Evolutionary conservation across 164 flowering plant genomes (phyloP).

Genomic region (Chimonanthus salicifolius): DNA sequence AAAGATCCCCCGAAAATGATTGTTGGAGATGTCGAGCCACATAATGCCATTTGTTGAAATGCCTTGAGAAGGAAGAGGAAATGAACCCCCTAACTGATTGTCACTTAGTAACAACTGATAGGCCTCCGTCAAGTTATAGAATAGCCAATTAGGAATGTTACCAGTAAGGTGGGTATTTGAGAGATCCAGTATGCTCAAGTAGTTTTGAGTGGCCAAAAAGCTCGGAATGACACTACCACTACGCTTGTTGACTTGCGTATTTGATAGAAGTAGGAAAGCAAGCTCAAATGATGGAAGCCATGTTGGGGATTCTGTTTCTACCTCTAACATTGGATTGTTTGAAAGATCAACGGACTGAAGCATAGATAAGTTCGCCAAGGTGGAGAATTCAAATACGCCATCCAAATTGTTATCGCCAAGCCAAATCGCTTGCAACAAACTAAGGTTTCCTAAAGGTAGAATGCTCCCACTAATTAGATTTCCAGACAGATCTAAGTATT

Average conservation of each 20-base stretch:
- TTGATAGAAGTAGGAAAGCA: not conserved
- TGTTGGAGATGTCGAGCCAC: not conserved
- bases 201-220: not conserved
- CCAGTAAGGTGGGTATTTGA: not conserved
- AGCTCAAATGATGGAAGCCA: conserved; percentile 5
- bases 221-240: not conserved
- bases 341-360: not conserved
- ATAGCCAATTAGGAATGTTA: not conserved
- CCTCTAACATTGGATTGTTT: not conserved
- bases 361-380: conserved; percentile 1
- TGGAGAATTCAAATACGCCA: not conserved
- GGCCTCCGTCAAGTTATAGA: not conserved
- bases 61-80: not conserved
- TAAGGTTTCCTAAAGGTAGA: not conserved
- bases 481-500: not conserved
- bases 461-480: not conserved
- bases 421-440: not conserved
- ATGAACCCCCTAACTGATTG: not conserved
- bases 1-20: not conserved
- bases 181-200: not conserved
- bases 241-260: not conserved
- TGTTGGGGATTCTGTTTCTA: not conserved
- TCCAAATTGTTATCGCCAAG: not conserved
- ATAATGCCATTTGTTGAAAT: not conserved
- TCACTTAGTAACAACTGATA: too few species aligned